phyloP scores from a whole-genome alignment of 2,329 filamentous ascomycete genomes.

The Colletotrichum truncatum region DNA sequence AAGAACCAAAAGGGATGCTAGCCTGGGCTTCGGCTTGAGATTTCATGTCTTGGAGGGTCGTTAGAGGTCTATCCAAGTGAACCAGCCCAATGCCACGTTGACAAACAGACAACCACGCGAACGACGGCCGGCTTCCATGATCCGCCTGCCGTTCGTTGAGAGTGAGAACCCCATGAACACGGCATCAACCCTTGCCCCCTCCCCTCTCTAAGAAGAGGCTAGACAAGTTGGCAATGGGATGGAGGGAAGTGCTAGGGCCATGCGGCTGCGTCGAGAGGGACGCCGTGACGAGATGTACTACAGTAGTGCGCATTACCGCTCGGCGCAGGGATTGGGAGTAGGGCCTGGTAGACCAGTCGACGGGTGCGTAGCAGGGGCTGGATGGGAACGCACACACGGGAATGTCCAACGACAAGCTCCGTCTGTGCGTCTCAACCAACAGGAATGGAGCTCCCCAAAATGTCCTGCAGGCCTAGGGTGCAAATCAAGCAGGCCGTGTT shows the following conservation, averaged over 20 bases:
- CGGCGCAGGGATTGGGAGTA: constrained; percentile 25
- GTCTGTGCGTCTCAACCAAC: constrained; percentile 30
- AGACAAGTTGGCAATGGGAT: constrained; percentile 13
- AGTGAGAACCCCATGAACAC: constrained; percentile 1
- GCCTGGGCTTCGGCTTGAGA: not conserved
- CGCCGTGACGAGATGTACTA: constrained; percentile 26
- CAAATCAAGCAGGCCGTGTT: constrained; percentile 28
- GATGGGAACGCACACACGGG: constrained; percentile 24
- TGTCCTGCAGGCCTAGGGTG: constrained; percentile 24
- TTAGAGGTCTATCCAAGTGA: not conserved
- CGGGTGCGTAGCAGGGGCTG: constrained; percentile 13
- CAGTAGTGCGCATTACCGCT: constrained; percentile 27
- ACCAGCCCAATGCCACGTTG: constrained; percentile 11
- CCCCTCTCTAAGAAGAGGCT: constrained; percentile 1
- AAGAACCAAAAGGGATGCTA: not conserved
- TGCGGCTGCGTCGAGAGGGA: constrained; percentile 23
- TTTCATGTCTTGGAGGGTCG: not conserved
- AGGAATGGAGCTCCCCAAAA: constrained; percentile 25
- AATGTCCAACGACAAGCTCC: constrained; percentile 21
- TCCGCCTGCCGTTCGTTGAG: constrained; percentile 10
- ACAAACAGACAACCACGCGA: not conserved
- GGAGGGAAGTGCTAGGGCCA: constrained; percentile 12
- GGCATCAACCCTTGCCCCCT: not conserved
- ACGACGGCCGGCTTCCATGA: constrained; percentile 16
- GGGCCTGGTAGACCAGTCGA: constrained; percentile 2